A percentile compares a stretch with the other conserved stretches of the same genome.
These are phyloP conservation scores for Aechmea fasciata DNA, from an alignment of 176 grass and related monocot genomes.

Conservation along the genomic window DNA sequence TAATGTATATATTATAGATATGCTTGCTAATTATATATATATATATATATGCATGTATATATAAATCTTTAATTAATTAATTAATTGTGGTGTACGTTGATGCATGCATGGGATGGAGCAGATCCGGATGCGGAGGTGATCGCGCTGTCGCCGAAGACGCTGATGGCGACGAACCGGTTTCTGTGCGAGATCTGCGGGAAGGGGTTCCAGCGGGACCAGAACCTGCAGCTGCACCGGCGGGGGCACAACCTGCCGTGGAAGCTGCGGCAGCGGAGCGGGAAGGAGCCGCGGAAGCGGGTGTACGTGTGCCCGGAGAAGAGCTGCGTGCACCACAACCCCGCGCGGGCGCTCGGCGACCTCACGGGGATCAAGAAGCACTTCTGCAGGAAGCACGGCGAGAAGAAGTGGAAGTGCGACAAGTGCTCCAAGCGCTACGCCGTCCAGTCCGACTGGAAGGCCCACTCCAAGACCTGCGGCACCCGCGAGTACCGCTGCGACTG, in stretches of 20 bases:
- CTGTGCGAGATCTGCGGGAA: slow-evolving; percentile 95
- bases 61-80: too few species aligned
- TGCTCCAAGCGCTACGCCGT: slow-evolving; percentile 82
- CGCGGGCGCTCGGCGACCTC: slow-evolving; percentile 70
- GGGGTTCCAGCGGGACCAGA: slow-evolving; percentile 93
- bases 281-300: slow-evolving; percentile 70
- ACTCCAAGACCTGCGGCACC: slow-evolving; percentile 85
- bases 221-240: slow-evolving; percentile 83
- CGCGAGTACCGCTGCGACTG: slow-evolving; percentile 89
- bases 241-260: slow-evolving; percentile 92
- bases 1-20: not conserved
- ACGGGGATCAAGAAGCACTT: slow-evolving; percentile 99
- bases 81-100: too few species aligned
- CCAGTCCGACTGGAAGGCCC: slow-evolving; percentile 98
- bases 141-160: slow-evolving; percentile 60
- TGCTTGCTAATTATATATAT: too few species aligned
- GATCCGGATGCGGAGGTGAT: slow-evolving; percentile 88
- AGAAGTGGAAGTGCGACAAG: slow-evolving; percentile 99
- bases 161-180: slow-evolving; percentile 84
- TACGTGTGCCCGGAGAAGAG: slow-evolving; percentile 82
- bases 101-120: not conserved
- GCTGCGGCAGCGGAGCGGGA: slow-evolving; percentile 66
- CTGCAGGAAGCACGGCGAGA: slow-evolving; percentile 97
- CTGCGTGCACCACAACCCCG: slow-evolving; percentile 88
- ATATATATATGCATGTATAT: too few species aligned